These are phyloP conservation scores for Geotrichum fermentans DNA, from an alignment of 1,139 yeast genomes.

Conservation along the genomic window DNA sequence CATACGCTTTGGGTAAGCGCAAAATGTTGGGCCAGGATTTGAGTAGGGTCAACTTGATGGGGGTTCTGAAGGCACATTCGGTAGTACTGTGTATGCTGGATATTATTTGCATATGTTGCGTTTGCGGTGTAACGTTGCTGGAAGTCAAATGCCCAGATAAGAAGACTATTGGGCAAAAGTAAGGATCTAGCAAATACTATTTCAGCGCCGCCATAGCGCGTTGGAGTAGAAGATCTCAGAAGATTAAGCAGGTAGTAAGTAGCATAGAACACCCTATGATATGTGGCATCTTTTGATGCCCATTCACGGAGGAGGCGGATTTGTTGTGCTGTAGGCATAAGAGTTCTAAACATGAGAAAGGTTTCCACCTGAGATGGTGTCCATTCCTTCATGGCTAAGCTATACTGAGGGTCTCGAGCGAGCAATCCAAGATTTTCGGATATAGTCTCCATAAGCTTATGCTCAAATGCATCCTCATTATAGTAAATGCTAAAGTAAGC, in stretches of 20 bases:
- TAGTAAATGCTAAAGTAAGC: slow-evolving; percentile 12
- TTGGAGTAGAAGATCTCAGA: slow-evolving; percentile 5
- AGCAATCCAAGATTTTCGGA: slow-evolving; percentile 3
- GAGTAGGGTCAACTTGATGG: neutral
- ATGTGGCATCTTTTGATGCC: slow-evolving; percentile 6
- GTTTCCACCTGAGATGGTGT: slow-evolving; percentile 2
- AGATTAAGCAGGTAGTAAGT: slow-evolving; percentile 5
- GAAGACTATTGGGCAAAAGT: slow-evolving; percentile 5
- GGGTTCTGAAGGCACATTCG: neutral
- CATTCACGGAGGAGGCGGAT: neutral
- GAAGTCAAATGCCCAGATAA: slow-evolving; percentile 12
- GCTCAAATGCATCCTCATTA: slow-evolving; percentile 2
- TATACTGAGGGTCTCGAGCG: neutral
- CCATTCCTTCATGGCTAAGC: neutral
- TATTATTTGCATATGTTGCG: neutral
- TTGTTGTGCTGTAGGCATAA: neutral
- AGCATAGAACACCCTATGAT: slow-evolving; percentile 1
- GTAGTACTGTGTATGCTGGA: neutral
- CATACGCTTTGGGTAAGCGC: neutral
- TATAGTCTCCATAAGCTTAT: neutral
- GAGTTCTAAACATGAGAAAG: slow-evolving; percentile 16
- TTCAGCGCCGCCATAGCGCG: slow-evolving; percentile 5
- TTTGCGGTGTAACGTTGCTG: neutral
- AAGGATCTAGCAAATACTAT: slow-evolving; percentile 6
- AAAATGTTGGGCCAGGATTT: neutral